These are phyloP conservation scores for Orbilia blumenaviensis DNA, from an alignment of 2,329 filamentous ascomycete species.

Conservation along the genomic window DNA sequence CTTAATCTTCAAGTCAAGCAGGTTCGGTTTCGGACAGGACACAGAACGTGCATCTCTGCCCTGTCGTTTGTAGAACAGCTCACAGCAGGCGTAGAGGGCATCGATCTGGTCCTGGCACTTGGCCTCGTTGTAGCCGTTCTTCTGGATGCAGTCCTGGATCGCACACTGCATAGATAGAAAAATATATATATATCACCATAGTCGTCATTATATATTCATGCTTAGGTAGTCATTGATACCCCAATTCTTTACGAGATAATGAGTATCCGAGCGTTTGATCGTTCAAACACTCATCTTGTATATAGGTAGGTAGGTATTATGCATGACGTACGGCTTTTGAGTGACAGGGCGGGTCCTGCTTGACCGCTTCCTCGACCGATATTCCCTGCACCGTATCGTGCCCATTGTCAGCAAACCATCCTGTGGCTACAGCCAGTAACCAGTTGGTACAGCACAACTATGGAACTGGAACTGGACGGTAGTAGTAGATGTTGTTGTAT, in stretches of 20 bases:
- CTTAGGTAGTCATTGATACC: neutral
- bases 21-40: constrained; percentile 83
- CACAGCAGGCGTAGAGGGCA: constrained; percentile 92
- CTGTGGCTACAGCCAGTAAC: too few species aligned
- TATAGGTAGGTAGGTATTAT: neutral
- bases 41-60: constrained; percentile 79
- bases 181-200: neutral
- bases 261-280: too few species aligned
- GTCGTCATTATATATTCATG: too few species aligned
- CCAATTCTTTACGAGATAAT: neutral
- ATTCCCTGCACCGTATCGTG: constrained; percentile 3
- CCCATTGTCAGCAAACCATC: neutral
- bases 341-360: constrained; percentile 44
- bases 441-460: too few species aligned
- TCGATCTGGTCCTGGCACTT: constrained; percentile 82
- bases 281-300: too few species aligned
- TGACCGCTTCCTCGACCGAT: constrained; percentile 45
- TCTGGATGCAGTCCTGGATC: constrained; percentile 79
- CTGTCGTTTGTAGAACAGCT: constrained; percentile 81
- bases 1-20: constrained; percentile 85
- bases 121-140: constrained; percentile 83
- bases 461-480: too few species aligned
- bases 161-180: constrained; percentile 28
- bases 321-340: constrained; percentile 39
- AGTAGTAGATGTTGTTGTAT: too few species aligned